These are phyloP conservation scores for Gossypium aridum DNA, from an alignment of 441 rosid genomes.

Conservation along the genomic window DNA sequence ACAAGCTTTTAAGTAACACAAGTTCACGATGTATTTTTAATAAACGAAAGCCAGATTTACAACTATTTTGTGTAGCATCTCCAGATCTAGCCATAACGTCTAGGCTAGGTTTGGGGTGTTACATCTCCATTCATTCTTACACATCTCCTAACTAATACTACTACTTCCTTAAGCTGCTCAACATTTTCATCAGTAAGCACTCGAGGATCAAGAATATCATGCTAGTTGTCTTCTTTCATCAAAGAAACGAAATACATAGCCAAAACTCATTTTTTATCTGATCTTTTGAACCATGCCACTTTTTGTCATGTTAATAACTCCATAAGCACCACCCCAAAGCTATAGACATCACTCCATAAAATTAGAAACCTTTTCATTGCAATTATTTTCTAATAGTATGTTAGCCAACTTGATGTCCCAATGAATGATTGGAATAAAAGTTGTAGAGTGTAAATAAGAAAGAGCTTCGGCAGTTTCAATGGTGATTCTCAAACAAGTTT, in stretches of 20 bases:
- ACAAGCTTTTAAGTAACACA: too few species aligned
- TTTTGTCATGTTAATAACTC: constrained; percentile 33
- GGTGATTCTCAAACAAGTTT: constrained; percentile 16
- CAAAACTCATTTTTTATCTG: constrained; percentile 14
- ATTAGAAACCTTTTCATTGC: constrained; percentile 26
- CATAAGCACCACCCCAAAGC: constrained; percentile 19
- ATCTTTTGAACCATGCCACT: constrained; percentile 23
- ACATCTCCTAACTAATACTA: constrained; percentile 28
- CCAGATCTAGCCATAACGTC: too few species aligned
- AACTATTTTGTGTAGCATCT: too few species aligned
- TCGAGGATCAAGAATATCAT: constrained; percentile 19
- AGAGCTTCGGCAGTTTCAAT: constrained; percentile 10
- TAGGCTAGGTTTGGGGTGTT: too few species aligned
- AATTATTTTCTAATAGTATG: constrained; percentile 20
- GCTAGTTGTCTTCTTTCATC: constrained; percentile 24
- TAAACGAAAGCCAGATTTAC: too few species aligned
- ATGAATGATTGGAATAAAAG: constrained; percentile 22
- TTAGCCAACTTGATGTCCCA: constrained; percentile 30
- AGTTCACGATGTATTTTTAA: too few species aligned
- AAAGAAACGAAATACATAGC: constrained; percentile 23
- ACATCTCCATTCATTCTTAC: constrained; percentile 23
- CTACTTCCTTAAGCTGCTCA: constrained; percentile 27
- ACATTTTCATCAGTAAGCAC: constrained; percentile 9
- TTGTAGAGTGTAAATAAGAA: constrained; percentile 17
- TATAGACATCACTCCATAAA: constrained; percentile 16